Evolutionary conservation across 164 flowering plant species (phyloP), one percentile per base, ranked within the genome.

Genomic region (Nymphaea colorata): DNA sequence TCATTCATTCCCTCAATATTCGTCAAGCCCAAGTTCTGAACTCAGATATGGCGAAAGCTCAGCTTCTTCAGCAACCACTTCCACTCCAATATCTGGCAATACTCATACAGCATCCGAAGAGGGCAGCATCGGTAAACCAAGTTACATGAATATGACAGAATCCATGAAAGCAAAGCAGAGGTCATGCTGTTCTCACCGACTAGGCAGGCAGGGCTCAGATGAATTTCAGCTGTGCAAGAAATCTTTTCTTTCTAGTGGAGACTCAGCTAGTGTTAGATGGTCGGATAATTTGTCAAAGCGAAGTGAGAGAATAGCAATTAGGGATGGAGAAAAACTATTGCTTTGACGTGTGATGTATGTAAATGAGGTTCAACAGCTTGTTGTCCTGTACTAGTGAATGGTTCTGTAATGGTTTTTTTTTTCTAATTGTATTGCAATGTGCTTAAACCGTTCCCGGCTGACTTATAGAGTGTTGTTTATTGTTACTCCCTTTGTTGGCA

Each of bases 21-120:
- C 89, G 44, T 88, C 97, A 6, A 85, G 90, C 71, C 93, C 90
- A 25, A 86, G 93, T 77, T 89, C 91, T 65, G 98, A 89, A 11
- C 85, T 71, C 42, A 75, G 70, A 10, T 85, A 75, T 43, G 94
- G 85, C 60, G 95, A 86, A 76, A 89, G 94, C 81, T 84, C 95
- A 5, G 57, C 57, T 51, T 84, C 97, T 16, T 76, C 81, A 18
- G 59, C 85, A 0, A 84, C 89, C 76, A 89, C 96, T 53, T 86
- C 93, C 6, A 76, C 98, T 57, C 96, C 93, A 1, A 70, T 79
- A 41, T 89, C 85, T 25, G 82, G 79, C 67, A 82, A 84, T 4
- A 64, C 18, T n/a, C 68, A 83, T 67, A 69, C 84, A 16, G 79
- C 83, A 3, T 51, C 57, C 5, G 57, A 76, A 11, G 85, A 77